Base-by-base conservation (phyloP, 202 grass and related monocot genomes). In the Brachypodium distachyon region DNA sequence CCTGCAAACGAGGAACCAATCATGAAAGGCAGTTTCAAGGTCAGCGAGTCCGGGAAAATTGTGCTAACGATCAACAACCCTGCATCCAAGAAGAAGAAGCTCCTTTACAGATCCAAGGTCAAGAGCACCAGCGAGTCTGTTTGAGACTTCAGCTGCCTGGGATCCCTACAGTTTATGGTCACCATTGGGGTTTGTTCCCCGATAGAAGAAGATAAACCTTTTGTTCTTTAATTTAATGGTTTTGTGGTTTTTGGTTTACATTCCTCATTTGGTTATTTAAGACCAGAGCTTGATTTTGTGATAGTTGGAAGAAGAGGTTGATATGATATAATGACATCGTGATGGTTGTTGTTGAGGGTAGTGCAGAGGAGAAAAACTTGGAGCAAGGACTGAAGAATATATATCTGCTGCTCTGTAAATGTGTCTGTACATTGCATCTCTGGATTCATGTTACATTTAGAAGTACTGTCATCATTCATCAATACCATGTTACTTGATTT, bases 51-150 rank as follows among this genome's bases (percentile, higher is more conserved):
- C 0, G 96, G 96, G 50, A 99, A 89, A 54, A 86, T 99, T 70
- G 85, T 90, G 36, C 83, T 99, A 34, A 90, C 78, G 1, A 58
- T 96, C 65, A 85, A 92, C 83, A 99, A 99, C 87, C 18, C 85
- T 0, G 81, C 92, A 34, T 99, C 92, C 22, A 99, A 96, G 87
- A 99, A 95, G 85, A 99, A 99, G 92, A 99, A 93, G 77, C 87
- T 99, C 60, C 91, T 99, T 22, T 91, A 89, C 86, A 79, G 96
- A 85, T 92, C 81, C 46, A 96, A 96, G 96, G 78, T 71, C 61
- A 95, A 93, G 87, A 85, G 75, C 83, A 52, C 87, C 13, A 63
- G 69, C 13, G 82, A 88, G 43, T 98, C 73, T 14, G 49, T 38
- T 9, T 79, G 82, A 85, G 68, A 23, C 49, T 9, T 1, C 44